phyloP scores from a whole-genome alignment of 352 stramenopile genomes.

The Globisporangium irregulare region DNA sequence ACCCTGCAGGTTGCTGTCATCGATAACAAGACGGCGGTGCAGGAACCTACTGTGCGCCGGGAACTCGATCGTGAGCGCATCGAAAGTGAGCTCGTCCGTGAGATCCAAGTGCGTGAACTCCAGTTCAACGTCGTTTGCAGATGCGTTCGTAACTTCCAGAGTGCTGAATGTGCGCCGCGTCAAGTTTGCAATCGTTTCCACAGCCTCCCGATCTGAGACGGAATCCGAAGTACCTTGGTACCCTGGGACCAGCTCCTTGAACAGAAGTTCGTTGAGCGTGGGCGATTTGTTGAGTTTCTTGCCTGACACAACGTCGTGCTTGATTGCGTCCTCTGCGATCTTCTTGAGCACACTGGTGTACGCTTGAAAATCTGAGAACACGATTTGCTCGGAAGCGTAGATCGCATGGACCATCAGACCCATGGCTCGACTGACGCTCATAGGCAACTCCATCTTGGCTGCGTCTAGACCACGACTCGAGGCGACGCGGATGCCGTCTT shows the following conservation, averaged over 20 bases:
- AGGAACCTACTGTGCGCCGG: constrained; percentile 3
- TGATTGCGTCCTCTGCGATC: neutral
- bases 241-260: neutral
- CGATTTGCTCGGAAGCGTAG: constrained; percentile 1
- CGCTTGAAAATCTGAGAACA: neutral
- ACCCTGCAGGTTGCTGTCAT: neutral
- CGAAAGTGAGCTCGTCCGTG: neutral
- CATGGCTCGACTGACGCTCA: constrained; percentile 1
- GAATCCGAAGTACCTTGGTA: neutral
- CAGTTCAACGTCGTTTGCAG: neutral
- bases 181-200: constrained; percentile 5
- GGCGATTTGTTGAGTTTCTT: neutral
- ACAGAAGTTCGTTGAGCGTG: constrained; percentile 1
- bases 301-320: neutral
- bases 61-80: constrained; percentile 11
- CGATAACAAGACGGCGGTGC: neutral
- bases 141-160: neutral
- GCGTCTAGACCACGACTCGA: neutral
- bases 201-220: neutral
- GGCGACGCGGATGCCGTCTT: neutral
- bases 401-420: neutral
- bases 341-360: neutral
- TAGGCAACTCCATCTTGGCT: neutral
- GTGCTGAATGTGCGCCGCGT: neutral
- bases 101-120: constrained; percentile 10